Conservation (phyloP, 768 basidiomycete species). For the Suillus discolor region DNA sequence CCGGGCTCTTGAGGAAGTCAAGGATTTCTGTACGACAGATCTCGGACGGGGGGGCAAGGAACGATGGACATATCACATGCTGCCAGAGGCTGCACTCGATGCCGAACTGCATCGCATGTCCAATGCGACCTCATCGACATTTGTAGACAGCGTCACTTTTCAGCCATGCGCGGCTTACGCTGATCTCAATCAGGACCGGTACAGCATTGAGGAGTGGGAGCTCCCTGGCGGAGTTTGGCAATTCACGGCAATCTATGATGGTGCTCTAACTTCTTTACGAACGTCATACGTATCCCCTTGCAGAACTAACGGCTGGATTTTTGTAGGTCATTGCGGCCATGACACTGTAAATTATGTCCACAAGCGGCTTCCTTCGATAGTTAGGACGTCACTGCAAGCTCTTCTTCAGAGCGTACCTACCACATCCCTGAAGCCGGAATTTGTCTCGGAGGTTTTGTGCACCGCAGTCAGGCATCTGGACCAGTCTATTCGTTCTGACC, state of each 20-base stretch:
- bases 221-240: slow-evolving; percentile 43
- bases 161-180: slow-evolving; percentile 43
- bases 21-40: slow-evolving; percentile 53
- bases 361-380: slow-evolving; percentile 41
- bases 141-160: slow-evolving; percentile 44
- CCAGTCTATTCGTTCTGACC: slow-evolving; percentile 42
- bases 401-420: slow-evolving; percentile 29
- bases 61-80: slow-evolving; percentile 55
- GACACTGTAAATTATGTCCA: slow-evolving; percentile 49
- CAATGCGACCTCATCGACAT: slow-evolving; percentile 33
- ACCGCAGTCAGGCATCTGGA: slow-evolving; percentile 45
- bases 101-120: slow-evolving; percentile 42
- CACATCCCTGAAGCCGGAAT: slow-evolving; percentile 29
- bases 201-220: slow-evolving; percentile 42
- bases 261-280: slow-evolving; percentile 23
- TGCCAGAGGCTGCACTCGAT: slow-evolving; percentile 43
- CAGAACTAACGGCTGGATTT: slow-evolving; percentile 15
- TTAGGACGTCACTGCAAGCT: slow-evolving; percentile 41
- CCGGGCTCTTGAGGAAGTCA: slow-evolving; percentile 54
- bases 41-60: slow-evolving; percentile 53
- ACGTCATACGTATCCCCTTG: slow-evolving; percentile 1
- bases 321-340: slow-evolving; percentile 49
- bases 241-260: slow-evolving; percentile 51
- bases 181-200: slow-evolving; percentile 44
- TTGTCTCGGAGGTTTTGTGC: slow-evolving; percentile 41